Percentiles rank a stretch among this genome's conserved stretches.
Evolutionary conservation across 352 stramenopile genomes (phyloP).

Genomic region (Globisporangium takayamanum): DNA sequence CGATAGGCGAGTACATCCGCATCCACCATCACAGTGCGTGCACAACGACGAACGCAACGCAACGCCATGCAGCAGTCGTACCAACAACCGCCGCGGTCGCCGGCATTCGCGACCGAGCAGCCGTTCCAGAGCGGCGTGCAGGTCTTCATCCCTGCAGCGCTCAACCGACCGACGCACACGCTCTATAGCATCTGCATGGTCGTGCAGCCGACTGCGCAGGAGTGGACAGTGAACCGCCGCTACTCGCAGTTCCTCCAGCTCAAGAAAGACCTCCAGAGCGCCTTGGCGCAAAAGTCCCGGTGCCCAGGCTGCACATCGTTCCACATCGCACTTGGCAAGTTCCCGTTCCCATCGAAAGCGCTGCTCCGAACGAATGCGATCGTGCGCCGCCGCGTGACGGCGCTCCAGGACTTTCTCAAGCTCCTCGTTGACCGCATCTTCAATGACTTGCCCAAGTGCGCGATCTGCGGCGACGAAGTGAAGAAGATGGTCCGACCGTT

Average conservation of each 20-base stretch:
- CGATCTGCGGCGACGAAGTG: slow-evolving; percentile 52
- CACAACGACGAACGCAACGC: not conserved
- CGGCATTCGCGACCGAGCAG: slow-evolving; percentile 4
- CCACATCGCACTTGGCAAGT: slow-evolving; percentile 47
- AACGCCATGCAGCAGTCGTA: not conserved
- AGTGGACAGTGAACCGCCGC: slow-evolving; percentile 82
- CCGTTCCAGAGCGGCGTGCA: slow-evolving; percentile 45
- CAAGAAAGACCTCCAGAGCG: slow-evolving; percentile 53
- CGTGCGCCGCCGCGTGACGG: slow-evolving; percentile 55
- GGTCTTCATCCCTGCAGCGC: slow-evolving; percentile 74
- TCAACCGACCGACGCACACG: slow-evolving; percentile 79
- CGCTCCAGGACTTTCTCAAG: slow-evolving; percentile 73
- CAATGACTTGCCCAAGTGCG: slow-evolving; percentile 71
- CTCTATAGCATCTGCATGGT: slow-evolving; percentile 81
- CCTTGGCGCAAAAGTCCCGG: slow-evolving; percentile 27
- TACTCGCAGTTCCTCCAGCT: slow-evolving; percentile 86
- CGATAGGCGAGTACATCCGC: too few relatives aligned
- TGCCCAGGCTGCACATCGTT: slow-evolving; percentile 69
- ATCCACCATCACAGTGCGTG: too few relatives aligned
- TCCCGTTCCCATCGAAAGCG: slow-evolving; percentile 62
- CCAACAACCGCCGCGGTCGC: not conserved
- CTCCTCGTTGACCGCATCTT: slow-evolving; percentile 60
- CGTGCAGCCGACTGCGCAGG: slow-evolving; percentile 69
- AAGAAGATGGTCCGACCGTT: slow-evolving; percentile 75
- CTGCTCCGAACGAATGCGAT: slow-evolving; percentile 65